Conservation (phyloP, 2,329 filamentous ascomycete genomes). For the Dothistroma pini region DNA sequence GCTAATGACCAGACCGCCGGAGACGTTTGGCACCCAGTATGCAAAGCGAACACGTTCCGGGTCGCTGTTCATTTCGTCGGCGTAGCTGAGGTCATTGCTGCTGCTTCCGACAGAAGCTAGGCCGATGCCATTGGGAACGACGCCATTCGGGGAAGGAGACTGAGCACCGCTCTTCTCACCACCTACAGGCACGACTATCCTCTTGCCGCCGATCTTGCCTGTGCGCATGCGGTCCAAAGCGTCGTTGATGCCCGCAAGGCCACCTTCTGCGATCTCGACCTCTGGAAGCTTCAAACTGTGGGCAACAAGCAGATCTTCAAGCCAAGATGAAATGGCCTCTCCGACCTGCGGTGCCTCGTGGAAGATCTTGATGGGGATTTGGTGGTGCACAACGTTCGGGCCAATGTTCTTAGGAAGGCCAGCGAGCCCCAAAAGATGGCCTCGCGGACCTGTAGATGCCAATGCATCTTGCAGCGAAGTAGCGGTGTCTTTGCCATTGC, state of each 20-base stretch:
- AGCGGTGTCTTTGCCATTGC: conserved; percentile 62
- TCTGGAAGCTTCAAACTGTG: conserved; percentile 57
- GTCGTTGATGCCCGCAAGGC: conserved; percentile 63
- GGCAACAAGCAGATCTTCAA: conserved; percentile 60
- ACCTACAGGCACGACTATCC: conserved; percentile 56
- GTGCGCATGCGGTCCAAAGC: conserved; percentile 63
- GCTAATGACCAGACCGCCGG: conserved; percentile 51
- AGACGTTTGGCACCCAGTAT: conserved; percentile 55
- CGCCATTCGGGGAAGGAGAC: conserved; percentile 13
- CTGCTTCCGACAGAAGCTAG: conserved; percentile 11
- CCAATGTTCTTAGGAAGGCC: conserved; percentile 59
- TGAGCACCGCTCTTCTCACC: conserved; percentile 19
- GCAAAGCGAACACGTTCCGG: conserved; percentile 47
- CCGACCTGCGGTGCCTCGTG: conserved; percentile 65
- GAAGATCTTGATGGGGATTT: conserved; percentile 71
- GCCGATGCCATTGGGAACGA: conserved; percentile 19
- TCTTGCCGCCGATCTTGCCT: conserved; percentile 64
- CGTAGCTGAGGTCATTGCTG: conserved; percentile 30
- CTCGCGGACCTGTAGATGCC: conserved; percentile 29
- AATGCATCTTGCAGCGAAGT: conserved; percentile 55
- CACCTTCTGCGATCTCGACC: conserved; percentile 61
- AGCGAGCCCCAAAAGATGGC: conserved; percentile 64
- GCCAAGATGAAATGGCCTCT: conserved; percentile 60
- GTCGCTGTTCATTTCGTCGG: conserved; percentile 42
- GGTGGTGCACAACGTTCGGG: conserved; percentile 55